Evolutionary conservation across 805 yeast genomes (phyloP).

Genomic region (Lachancea quebecensis): DNA sequence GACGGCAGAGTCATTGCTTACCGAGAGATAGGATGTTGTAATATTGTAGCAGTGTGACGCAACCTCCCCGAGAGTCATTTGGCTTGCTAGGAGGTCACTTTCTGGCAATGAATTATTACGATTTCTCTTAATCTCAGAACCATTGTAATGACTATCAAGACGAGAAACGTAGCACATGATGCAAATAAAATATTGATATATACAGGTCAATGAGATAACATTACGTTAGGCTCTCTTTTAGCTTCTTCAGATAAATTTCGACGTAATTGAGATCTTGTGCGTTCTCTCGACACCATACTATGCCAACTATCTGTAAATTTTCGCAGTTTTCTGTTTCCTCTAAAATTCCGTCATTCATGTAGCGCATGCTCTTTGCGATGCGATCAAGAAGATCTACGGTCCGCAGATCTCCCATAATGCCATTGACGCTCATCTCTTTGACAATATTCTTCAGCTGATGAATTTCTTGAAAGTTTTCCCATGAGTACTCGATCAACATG

Average conservation of each 20-base stretch:
- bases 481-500: slow-evolving; percentile 21
- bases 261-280: slow-evolving; percentile 15
- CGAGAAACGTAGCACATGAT: neutral
- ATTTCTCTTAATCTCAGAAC: neutral
- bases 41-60: slow-evolving; percentile 24
- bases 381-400: slow-evolving; percentile 23
- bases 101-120: neutral
- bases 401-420: slow-evolving; percentile 26
- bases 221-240: slow-evolving; percentile 17
- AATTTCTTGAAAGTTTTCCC: slow-evolving; percentile 26
- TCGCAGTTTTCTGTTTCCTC: slow-evolving; percentile 8
- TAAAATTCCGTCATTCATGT: slow-evolving; percentile 21
- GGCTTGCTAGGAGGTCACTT: neutral
- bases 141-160: neutral
- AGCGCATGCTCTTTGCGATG: slow-evolving; percentile 13
- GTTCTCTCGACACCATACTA: slow-evolving; percentile 26
- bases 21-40: slow-evolving; percentile 20
- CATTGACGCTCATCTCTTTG: slow-evolving; percentile 29
- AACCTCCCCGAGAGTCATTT: slow-evolving; percentile 12
- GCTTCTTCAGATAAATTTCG: slow-evolving; percentile 18
- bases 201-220: neutral
- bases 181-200: neutral
- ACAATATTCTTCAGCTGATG: slow-evolving; percentile 15
- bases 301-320: slow-evolving; percentile 8
- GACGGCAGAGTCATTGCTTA: slow-evolving; percentile 10